Percentiles rank a stretch among this genome's conserved stretches.
phyloP scores from a whole-genome alignment of 495 filamentous ascomycete genomes.

The Trichoderma orchidacearum region DNA sequence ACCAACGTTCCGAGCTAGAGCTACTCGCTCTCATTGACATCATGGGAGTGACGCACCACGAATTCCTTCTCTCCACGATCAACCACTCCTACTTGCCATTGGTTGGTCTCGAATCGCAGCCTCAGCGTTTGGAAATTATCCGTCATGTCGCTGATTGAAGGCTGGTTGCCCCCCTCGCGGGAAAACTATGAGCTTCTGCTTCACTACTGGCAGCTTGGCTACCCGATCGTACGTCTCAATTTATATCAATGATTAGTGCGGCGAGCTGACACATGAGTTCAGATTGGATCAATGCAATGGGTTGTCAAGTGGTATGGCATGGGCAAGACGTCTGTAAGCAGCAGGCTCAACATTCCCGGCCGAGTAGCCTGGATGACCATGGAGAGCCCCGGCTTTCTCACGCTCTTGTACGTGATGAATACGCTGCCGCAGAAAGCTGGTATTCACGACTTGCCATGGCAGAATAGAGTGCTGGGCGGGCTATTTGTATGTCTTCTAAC shows the following conservation, averaged over 20 bases:
- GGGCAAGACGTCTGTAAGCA: slow-evolving; percentile 74
- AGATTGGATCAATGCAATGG: slow-evolving; percentile 54
- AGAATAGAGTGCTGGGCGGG: slow-evolving; percentile 51
- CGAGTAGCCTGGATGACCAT: slow-evolving; percentile 74
- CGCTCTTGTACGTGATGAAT: slow-evolving; percentile 62
- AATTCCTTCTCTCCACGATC: too few species aligned
- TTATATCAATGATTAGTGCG: neutral
- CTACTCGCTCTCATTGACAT: too few species aligned
- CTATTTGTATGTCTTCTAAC: slow-evolving; percentile 40
- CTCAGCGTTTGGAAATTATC: too few species aligned
- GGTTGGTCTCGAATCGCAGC: too few species aligned
- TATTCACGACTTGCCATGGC: slow-evolving; percentile 43
- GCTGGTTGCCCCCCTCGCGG: slow-evolving; percentile 38
- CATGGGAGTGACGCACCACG: too few species aligned
- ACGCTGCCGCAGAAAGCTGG: slow-evolving; percentile 42
- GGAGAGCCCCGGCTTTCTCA: slow-evolving; percentile 67
- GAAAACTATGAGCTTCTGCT: slow-evolving; percentile 34
- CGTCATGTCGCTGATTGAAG: slow-evolving; percentile 21
- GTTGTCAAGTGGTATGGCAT: slow-evolving; percentile 49
- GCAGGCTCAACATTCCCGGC: slow-evolving; percentile 74
- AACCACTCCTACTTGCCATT: too few species aligned
- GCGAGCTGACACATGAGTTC: too few species aligned
- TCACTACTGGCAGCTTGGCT: slow-evolving; percentile 37
- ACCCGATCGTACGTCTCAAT: slow-evolving; percentile 19
- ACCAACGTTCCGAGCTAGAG: neutral